phyloP scores from a whole-genome alignment of 805 yeast species.

The Cyberlindnera samutprakarnensis region DNA sequence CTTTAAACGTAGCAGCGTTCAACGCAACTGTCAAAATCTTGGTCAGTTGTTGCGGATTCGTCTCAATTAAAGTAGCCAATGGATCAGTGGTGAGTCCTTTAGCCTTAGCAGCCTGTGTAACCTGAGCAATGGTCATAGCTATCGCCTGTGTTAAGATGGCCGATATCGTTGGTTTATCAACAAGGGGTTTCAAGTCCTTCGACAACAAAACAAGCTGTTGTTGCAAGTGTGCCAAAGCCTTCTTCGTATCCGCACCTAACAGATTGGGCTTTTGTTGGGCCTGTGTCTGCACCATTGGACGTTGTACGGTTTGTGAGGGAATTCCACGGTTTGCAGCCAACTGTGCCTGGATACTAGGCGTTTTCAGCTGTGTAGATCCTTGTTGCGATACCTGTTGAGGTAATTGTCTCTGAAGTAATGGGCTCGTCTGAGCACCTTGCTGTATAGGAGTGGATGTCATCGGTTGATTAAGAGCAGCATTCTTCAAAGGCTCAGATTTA shows the following conservation, averaged over 20 bases:
- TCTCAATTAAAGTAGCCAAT: conserved; percentile 66
- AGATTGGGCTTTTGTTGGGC: conserved; percentile 20
- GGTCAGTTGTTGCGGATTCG: conserved; percentile 74
- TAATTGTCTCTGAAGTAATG: not conserved
- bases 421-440: not conserved
- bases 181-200: conserved; percentile 59
- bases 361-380: conserved; percentile 5
- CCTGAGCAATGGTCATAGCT: conserved; percentile 89
- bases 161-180: conserved; percentile 76
- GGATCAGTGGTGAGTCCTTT: conserved; percentile 79
- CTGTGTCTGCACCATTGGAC: conserved; percentile 20
- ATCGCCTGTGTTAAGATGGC: conserved; percentile 82
- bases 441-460: conserved; percentile 1
- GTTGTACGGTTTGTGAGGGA: conserved; percentile 18
- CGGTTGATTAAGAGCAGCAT: not conserved
- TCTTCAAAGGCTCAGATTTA: not conserved
- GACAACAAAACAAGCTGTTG: conserved; percentile 78
- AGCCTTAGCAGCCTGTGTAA: conserved; percentile 78
- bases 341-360: conserved; percentile 22
- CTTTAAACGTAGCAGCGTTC: conserved; percentile 64
- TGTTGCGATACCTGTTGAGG: conserved; percentile 2
- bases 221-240: conserved; percentile 76
- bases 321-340: conserved; percentile 27
- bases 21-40: conserved; percentile 74
- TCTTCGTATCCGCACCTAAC: conserved; percentile 33